Percentiles rank a stretch among this genome's conserved stretches.
These are phyloP conservation scores for Penicillium nucicola DNA, from an alignment of 495 filamentous ascomycete genomes.

Conservation along the genomic window DNA sequence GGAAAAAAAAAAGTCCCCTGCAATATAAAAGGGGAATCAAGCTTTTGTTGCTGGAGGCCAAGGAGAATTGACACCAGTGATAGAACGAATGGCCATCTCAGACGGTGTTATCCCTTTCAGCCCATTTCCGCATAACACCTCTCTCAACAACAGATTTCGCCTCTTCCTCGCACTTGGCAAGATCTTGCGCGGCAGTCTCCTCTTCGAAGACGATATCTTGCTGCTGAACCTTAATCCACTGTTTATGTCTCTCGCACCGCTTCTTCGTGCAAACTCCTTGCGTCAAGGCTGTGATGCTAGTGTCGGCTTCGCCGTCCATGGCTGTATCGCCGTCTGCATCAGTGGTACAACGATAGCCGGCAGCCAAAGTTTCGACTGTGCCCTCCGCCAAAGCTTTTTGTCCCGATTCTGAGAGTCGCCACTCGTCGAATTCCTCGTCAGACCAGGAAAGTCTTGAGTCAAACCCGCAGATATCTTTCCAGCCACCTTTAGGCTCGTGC, in stretches of 20 bases:
- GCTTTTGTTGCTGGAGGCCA: conserved; percentile 5
- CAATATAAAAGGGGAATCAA: conserved; percentile 33
- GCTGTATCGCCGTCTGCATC: conserved; percentile 37
- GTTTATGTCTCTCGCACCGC: conserved; percentile 50
- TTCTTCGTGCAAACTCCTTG: conserved; percentile 52
- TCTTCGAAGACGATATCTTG: conserved; percentile 49
- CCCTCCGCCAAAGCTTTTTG: conserved; percentile 39
- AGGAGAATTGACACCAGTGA: background rate
- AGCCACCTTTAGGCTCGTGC: conserved; percentile 47
- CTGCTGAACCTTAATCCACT: conserved; percentile 51
- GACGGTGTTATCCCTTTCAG: conserved; percentile 31
- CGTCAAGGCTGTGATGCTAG: conserved; percentile 30
- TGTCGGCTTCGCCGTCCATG: conserved; percentile 30
- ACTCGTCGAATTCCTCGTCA: conserved; percentile 60
- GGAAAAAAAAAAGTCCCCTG: conserved; percentile 12
- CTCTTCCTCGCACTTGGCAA: conserved; percentile 42
- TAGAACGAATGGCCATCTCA: conserved; percentile 11
- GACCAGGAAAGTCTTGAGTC: conserved; percentile 59
- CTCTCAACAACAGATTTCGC: conserved; percentile 45
- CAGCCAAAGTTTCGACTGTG: conserved; percentile 35
- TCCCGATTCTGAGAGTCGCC: conserved; percentile 42
- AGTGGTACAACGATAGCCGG: conserved; percentile 24
- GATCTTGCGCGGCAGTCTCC: conserved; percentile 36
- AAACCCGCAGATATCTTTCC: conserved; percentile 67
- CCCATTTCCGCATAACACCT: conserved; percentile 46